Evolutionary conservation across 2,329 filamentous ascomycete genomes (phyloP).

Genomic region (Fonsecaea nubica): DNA sequence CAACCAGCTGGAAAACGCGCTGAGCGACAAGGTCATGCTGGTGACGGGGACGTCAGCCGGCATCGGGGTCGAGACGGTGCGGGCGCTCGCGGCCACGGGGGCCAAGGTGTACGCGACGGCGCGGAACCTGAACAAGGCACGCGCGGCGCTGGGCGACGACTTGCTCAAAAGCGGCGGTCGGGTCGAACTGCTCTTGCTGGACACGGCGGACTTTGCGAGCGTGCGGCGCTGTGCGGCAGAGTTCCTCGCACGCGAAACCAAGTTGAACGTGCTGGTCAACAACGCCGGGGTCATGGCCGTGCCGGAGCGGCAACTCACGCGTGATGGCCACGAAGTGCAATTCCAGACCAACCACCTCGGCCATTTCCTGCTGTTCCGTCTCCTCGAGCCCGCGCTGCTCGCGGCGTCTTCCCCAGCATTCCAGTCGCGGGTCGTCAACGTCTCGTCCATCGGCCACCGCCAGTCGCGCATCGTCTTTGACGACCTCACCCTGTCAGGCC

Average conservation of each 20-base stretch:
- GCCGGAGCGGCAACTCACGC: slow-evolving; percentile 46
- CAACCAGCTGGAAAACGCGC: slow-evolving; percentile 37
- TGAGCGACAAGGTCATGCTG: slow-evolving; percentile 46
- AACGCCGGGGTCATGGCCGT: slow-evolving; percentile 57
- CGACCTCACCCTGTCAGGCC: slow-evolving; percentile 51
- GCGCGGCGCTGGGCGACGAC: slow-evolving; percentile 39
- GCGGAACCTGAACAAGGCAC: slow-evolving; percentile 46
- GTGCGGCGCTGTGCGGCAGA: slow-evolving; percentile 43
- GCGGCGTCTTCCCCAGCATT: slow-evolving; percentile 47
- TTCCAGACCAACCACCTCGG: slow-evolving; percentile 62
- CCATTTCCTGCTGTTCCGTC: slow-evolving; percentile 62
- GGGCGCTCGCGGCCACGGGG: slow-evolving; percentile 48
- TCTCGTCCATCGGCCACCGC: slow-evolving; percentile 55
- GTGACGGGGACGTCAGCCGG: slow-evolving; percentile 51
- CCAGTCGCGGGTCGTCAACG: slow-evolving; percentile 54
- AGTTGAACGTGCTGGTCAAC: slow-evolving; percentile 50
- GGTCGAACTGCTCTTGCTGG: slow-evolving; percentile 46
- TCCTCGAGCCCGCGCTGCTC: slow-evolving; percentile 56
- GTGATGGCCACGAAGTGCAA: slow-evolving; percentile 59
- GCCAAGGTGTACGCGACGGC: slow-evolving; percentile 49
- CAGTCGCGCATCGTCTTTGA: slow-evolving; percentile 45
- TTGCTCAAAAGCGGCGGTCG: slow-evolving; percentile 33
- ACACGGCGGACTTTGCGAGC: slow-evolving; percentile 44
- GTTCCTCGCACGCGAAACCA: slow-evolving; percentile 41
- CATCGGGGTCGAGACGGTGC: slow-evolving; percentile 50